Evolutionary conservation across 768 basidiomycete genomes (phyloP).

Genomic region (Neoboletus magnificus): DNA sequence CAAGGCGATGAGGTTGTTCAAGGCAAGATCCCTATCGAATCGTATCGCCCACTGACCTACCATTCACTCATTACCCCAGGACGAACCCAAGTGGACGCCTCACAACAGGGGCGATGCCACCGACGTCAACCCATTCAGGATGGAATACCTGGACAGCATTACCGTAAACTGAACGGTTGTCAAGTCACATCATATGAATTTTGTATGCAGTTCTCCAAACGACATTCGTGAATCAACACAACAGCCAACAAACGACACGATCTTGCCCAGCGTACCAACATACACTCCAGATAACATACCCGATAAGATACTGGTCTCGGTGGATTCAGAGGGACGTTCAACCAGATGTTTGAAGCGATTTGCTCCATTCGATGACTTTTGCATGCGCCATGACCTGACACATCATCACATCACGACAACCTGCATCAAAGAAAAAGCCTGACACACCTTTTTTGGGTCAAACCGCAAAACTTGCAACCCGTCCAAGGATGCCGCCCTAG

Average conservation of each 20-base stretch:
- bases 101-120: slow-evolving; percentile 61
- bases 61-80: slow-evolving; percentile 41
- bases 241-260: not conserved
- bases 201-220: not conserved
- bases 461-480: slow-evolving; percentile 54
- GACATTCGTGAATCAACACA: not conserved
- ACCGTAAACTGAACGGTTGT: slow-evolving; percentile 28
- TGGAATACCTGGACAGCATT: slow-evolving; percentile 56
- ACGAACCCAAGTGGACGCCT: slow-evolving; percentile 89
- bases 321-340: not conserved
- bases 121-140: slow-evolving; percentile 60
- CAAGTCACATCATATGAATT: not conserved
- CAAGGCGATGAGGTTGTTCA: slow-evolving; percentile 80
- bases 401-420: not conserved
- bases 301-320: not conserved
- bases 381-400: slow-evolving; percentile 41
- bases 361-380: slow-evolving; percentile 44
- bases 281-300: slow-evolving; percentile 5
- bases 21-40: slow-evolving; percentile 42
- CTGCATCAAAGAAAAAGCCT: not conserved
- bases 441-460: slow-evolving; percentile 47
- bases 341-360: slow-evolving; percentile 19
- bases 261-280: not conserved
- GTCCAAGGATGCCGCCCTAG: slow-evolving; percentile 50
- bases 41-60: not conserved